Evolutionary conservation across 768 basidiomycete species (phyloP).

Genomic region (Suillus tomentosus): DNA sequence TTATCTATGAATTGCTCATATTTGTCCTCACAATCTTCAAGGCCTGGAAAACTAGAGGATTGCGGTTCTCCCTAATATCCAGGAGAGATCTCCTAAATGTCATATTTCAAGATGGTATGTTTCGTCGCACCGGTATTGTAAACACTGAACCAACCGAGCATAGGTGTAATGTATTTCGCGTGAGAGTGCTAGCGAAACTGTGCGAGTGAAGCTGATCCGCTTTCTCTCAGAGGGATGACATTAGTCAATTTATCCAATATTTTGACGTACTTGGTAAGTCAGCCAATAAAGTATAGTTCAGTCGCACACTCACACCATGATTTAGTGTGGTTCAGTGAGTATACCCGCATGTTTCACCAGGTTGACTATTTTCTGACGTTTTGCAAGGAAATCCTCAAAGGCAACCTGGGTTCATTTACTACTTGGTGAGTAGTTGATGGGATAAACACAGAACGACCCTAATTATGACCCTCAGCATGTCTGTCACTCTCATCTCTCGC

Average conservation of each 20-base stretch:
- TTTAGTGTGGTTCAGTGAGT: neutral
- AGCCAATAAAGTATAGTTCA: neutral
- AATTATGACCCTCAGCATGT: slow-evolving; percentile 36
- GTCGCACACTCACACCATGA: neutral
- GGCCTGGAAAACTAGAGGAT: slow-evolving; percentile 39
- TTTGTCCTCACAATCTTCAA: slow-evolving; percentile 49
- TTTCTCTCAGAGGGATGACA: slow-evolving; percentile 46
- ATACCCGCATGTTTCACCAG: neutral
- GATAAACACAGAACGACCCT: neutral
- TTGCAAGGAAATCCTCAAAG: slow-evolving; percentile 29
- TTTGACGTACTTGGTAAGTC: slow-evolving; percentile 39
- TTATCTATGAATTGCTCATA: slow-evolving; percentile 27
- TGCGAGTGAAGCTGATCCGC: neutral
- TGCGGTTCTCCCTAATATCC: slow-evolving; percentile 26
- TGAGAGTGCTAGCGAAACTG: slow-evolving; percentile 34
- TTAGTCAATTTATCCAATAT: slow-evolving; percentile 53
- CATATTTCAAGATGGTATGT: slow-evolving; percentile 53
- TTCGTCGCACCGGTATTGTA: neutral
- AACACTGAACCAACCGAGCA: neutral
- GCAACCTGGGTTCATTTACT: slow-evolving; percentile 49
- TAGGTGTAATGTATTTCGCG: slow-evolving; percentile 60
- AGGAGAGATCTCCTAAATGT: slow-evolving; percentile 41
- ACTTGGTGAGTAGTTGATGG: slow-evolving; percentile 39
- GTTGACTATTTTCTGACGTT: neutral
- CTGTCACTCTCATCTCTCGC: slow-evolving; percentile 55